Evolutionary conservation across 1,139 yeast genomes (phyloP), one percentile per base, ranked within the genome.

Genomic region (Geotrichum candidum): DNA sequence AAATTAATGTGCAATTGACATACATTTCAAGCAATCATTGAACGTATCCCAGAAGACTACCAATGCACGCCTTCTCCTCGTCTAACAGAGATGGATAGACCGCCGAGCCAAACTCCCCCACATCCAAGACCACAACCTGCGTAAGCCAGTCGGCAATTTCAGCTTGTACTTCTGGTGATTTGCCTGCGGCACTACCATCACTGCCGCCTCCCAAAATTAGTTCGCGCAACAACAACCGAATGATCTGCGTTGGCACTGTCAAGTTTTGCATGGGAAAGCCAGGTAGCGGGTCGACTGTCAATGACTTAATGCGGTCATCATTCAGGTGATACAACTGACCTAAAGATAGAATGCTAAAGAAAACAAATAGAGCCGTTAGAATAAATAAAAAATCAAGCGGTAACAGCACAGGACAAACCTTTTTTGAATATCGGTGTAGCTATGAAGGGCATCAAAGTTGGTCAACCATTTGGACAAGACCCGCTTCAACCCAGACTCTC

Each of bases 391-490:
- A 35, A 35, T 11, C 13, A 35, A 35, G n/a, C 10, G 3, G 41
- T 6, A 11, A 35, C 1, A 35, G 10, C 18, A 18, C 18, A 15
- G 41, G 41, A 35, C 41, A 35, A 11, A 35, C 41, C 88, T 89
- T 63, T 84, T 84, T 65, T 82, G 80, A 61, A 92, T 90, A 64
- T 84, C 84, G 50, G 86, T 88, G 64, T 82, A 86, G 0, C 97
- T 97, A 64, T 95, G 78, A 54, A 92, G 82, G 1, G 87, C 84
- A 68, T 89, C 95, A 73, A 89, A 92, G 1, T 91, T 83, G 50
- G 84, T 84, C 59, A 92, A 81, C 97, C 98, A 92, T 61, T 88
- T 86, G 4, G 87, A 86, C 57, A 89, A 71, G 1, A 87, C 82
- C 2, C 77, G 72, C 11, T 73, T 72, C n/a, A 87, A 72, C 1